These are phyloP conservation scores for Pyrenopolyporus hunteri DNA, from an alignment of 495 filamentous ascomycete species.

Conservation along the genomic window DNA sequence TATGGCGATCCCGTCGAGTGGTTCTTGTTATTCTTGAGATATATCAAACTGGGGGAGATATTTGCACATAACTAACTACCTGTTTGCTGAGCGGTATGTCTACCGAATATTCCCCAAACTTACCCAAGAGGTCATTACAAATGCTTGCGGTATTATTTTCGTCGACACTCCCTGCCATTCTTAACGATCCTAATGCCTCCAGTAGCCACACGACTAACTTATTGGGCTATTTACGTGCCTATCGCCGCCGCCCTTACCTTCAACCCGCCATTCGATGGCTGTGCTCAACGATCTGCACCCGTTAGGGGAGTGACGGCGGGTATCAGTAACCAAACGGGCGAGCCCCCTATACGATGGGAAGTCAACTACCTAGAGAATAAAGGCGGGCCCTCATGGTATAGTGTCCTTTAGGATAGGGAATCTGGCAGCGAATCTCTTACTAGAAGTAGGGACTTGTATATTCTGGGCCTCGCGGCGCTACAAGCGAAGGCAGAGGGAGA, in stretches of 20 bases:
- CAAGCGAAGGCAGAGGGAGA: conserved; percentile 49
- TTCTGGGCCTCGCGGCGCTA: conserved; percentile 51
- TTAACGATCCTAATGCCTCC: conserved; percentile 4
- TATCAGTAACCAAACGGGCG: conserved; percentile 43
- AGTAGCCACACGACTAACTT: neutral
- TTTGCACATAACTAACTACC: neutral
- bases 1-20: neutral
- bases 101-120: neutral
- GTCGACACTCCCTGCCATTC: neutral
- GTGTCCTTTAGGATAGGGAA: conserved; percentile 2
- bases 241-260: neutral
- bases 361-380: conserved; percentile 47
- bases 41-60: neutral
- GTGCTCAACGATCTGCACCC: conserved; percentile 32
- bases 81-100: neutral
- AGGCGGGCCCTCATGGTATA: conserved; percentile 49
- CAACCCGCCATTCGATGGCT: neutral
- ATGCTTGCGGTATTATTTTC: too few relatives aligned
- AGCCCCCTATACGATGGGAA: conserved; percentile 45
- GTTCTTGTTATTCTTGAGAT: neutral
- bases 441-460: conserved; percentile 54
- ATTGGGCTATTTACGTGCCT: conserved; percentile 8
- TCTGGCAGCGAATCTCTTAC: too few relatives aligned
- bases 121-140: too few relatives aligned
- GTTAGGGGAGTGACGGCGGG: conserved; percentile 48